Conservation (phyloP, 768 basidiomycete species). For the Kwoniella dejecticola region DNA sequence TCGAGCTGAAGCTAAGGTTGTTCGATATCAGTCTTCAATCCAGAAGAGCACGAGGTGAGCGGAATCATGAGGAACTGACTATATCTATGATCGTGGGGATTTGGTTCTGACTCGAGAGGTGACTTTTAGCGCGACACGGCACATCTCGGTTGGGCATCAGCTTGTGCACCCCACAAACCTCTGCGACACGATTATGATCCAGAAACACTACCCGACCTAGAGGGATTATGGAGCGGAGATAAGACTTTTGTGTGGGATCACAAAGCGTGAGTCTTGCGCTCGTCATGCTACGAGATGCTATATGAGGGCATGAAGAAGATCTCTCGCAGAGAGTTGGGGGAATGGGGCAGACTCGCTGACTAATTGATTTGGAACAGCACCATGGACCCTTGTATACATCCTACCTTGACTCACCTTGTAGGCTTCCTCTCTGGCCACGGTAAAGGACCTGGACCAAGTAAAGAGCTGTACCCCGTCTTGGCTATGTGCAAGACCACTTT, state of each 20-base stretch:
- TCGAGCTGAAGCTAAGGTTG: neutral
- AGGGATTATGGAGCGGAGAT: constrained; percentile 31
- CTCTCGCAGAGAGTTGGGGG: too few species aligned
- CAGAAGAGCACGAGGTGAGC: constrained; percentile 46
- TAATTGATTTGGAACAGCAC: constrained; percentile 20
- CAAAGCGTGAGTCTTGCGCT: constrained; percentile 36
- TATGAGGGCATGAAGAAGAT: too few species aligned
- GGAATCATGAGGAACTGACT: neutral
- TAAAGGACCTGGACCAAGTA: constrained; percentile 49
- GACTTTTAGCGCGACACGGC: constrained; percentile 42
- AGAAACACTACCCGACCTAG: constrained; percentile 31
- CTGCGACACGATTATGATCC: constrained; percentile 41
- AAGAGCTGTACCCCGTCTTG: constrained; percentile 48
- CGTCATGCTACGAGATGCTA: neutral
- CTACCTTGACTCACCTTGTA: constrained; percentile 41
- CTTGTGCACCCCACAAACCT: constrained; percentile 51
- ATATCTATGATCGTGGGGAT: too few species aligned
- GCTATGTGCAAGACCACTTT: constrained; percentile 52
- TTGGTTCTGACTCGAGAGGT: neutral
- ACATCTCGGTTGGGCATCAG: constrained; percentile 51
- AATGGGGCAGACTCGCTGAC: too few species aligned
- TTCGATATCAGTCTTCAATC: constrained; percentile 39
- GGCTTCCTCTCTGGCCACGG: constrained; percentile 47
- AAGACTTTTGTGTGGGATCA: constrained; percentile 55
- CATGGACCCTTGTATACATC: constrained; percentile 54